phyloP scores from a whole-genome alignment of 1,139 yeast species.

The Taphrina betulina region DNA sequence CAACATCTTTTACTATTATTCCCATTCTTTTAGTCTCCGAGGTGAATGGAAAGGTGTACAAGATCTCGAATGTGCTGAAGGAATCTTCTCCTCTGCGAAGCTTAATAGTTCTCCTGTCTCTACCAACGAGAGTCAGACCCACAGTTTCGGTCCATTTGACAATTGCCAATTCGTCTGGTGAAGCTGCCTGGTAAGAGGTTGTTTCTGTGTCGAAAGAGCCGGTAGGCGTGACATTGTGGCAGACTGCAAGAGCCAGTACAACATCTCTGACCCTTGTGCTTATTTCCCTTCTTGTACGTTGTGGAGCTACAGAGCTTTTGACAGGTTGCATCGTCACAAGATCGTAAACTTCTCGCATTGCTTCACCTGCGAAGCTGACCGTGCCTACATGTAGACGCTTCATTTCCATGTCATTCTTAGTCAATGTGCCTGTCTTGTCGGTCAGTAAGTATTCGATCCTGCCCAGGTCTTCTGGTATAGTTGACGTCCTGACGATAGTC shows the following conservation, averaged over 20 bases:
- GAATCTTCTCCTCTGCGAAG: slow-evolving; percentile 42
- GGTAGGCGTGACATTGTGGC: slow-evolving; percentile 92
- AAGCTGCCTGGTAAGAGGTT: slow-evolving; percentile 91
- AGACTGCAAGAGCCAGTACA: slow-evolving; percentile 76
- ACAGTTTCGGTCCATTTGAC: slow-evolving; percentile 86
- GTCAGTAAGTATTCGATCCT: slow-evolving; percentile 87
- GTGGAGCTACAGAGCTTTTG: neutral
- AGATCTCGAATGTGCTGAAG: slow-evolving; percentile 64
- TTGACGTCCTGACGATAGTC: slow-evolving; percentile 92
- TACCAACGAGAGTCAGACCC: slow-evolving; percentile 71
- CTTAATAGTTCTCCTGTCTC: slow-evolving; percentile 77
- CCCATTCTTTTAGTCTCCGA: slow-evolving; percentile 98
- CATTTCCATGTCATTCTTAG: slow-evolving; percentile 97
- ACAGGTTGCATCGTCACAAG: slow-evolving; percentile 42
- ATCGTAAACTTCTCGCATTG: slow-evolving; percentile 82
- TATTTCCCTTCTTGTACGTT: slow-evolving; percentile 57
- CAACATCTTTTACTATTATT: slow-evolving; percentile 65
- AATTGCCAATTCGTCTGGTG: slow-evolving; percentile 97
- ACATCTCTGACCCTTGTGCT: slow-evolving; percentile 75
- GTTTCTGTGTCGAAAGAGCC: slow-evolving; percentile 49
- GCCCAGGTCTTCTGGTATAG: slow-evolving; percentile 97
- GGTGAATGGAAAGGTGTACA: slow-evolving; percentile 87
- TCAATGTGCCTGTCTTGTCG: slow-evolving; percentile 95
- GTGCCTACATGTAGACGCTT: slow-evolving; percentile 89
- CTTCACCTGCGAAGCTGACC: slow-evolving; percentile 87